Evolutionary conservation across 768 basidiomycete genomes (phyloP).

Genomic region (Asterophora parasitica): DNA sequence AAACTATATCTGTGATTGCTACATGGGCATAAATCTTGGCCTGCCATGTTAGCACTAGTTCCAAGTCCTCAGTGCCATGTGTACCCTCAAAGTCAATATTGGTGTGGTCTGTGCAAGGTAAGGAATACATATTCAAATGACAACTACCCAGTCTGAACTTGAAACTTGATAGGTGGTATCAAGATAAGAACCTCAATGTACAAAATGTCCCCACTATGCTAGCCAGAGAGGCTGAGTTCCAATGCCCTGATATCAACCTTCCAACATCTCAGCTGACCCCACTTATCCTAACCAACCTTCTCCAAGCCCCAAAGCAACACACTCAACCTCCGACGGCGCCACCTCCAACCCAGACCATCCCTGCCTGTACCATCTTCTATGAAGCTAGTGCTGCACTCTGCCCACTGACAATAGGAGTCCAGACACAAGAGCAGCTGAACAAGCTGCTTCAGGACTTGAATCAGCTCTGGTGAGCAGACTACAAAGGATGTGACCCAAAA

Average conservation of each 20-base stretch:
- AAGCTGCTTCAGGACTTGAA: conserved; percentile 14
- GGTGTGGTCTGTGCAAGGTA: conserved; percentile 23
- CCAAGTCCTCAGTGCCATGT: conserved; percentile 16
- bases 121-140: background rate
- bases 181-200: conserved; percentile 9
- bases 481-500: no score
- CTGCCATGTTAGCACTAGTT: conserved; percentile 31
- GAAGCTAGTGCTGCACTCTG: conserved; percentile 21
- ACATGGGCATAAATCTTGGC: conserved; percentile 28
- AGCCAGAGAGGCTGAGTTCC: conserved; percentile 1
- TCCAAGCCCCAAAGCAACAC: background rate
- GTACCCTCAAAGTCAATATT: conserved; percentile 23
- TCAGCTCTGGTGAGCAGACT: conserved; percentile 2
- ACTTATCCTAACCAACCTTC: conserved; percentile 2
- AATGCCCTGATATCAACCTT: conserved; percentile 4
- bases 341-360: conserved; percentile 19
- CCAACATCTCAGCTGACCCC: background rate
- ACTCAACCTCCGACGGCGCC: conserved; percentile 4
- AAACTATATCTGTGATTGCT: no score
- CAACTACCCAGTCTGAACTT: no score
- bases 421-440: conserved; percentile 25
- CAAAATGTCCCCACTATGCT: background rate
- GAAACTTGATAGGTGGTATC: conserved; percentile 18
- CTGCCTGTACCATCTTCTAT: conserved; percentile 19
- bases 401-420: conserved; percentile 17